Conservation (phyloP, 2,329 filamentous ascomycete genomes). For the Fusarium caatingaense region DNA sequence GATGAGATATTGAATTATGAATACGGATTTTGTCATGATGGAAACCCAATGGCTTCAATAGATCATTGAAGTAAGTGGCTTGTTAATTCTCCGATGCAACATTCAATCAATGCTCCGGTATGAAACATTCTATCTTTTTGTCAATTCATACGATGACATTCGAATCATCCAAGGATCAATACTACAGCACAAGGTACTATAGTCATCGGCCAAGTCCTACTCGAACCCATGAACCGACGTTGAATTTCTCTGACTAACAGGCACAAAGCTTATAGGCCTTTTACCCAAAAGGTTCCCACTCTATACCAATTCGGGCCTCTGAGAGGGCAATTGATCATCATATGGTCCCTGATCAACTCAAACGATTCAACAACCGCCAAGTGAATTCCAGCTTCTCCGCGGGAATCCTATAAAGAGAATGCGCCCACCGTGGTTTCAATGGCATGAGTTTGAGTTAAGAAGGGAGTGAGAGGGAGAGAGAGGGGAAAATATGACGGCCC, state of each 20-base stretch:
- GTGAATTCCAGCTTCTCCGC: slow-evolving; percentile 18
- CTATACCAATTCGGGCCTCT: background rate
- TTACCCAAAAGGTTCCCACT: background rate
- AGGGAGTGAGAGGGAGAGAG: background rate
- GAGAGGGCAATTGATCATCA: slow-evolving; percentile 10
- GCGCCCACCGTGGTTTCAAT: background rate
- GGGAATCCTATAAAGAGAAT: slow-evolving; percentile 13
- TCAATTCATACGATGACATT: background rate
- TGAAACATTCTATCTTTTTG: background rate
- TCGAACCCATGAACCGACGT: slow-evolving; percentile 11
- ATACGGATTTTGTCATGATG: background rate
- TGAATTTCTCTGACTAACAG: slow-evolving; percentile 26
- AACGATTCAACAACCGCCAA: slow-evolving; percentile 11
- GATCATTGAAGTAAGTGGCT: background rate
- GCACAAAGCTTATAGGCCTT: slow-evolving; percentile 1
- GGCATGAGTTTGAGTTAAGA: background rate
- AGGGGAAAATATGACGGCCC: slow-evolving; percentile 3
- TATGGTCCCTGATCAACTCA: slow-evolving; percentile 2
- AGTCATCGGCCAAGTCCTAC: background rate
- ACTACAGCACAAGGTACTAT: background rate
- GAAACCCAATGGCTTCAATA: background rate
- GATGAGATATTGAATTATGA: background rate
- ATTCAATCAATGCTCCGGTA: background rate
- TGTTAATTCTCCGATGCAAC: background rate
- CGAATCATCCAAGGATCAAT: background rate